phyloP scores from a whole-genome alignment of 148 eudicot species.

The Persicaria tinctoria region DNA sequence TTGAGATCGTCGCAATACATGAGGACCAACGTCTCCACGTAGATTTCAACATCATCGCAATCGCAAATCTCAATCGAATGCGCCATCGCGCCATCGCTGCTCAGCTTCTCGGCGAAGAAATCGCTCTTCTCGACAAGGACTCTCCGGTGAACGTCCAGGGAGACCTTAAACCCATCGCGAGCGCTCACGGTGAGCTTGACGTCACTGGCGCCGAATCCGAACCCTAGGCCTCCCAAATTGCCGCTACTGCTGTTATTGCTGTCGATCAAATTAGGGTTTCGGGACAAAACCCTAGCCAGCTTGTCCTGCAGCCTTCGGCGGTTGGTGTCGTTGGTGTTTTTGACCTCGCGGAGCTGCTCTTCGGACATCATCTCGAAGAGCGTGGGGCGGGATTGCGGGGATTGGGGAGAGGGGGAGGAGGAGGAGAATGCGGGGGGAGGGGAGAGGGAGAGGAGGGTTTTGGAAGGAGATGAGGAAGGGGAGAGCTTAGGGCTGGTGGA shows the following conservation, averaged over 20 bases:
- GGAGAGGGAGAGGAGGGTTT: slow-evolving; percentile 24
- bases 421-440: slow-evolving; percentile 34
- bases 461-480: slow-evolving; percentile 12
- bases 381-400: slow-evolving; percentile 43
- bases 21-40: slow-evolving; percentile 68
- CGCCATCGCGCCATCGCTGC: slow-evolving; percentile 26
- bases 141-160: slow-evolving; percentile 64
- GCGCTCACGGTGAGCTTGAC: slow-evolving; percentile 66
- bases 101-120: slow-evolving; percentile 65
- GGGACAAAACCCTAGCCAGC: slow-evolving; percentile 40
- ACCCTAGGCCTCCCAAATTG: slow-evolving; percentile 36
- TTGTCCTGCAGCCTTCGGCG: slow-evolving; percentile 39
- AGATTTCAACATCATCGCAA: slow-evolving; percentile 85
- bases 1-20: slow-evolving; percentile 74
- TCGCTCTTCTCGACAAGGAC: slow-evolving; percentile 59
- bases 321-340: slow-evolving; percentile 26
- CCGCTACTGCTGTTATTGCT: slow-evolving; percentile 13
- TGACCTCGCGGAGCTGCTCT: slow-evolving; percentile 52
- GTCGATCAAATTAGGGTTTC: slow-evolving; percentile 28
- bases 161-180: slow-evolving; percentile 57
- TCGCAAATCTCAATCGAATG: slow-evolving; percentile 88
- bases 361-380: slow-evolving; percentile 82
- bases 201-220: slow-evolving; percentile 48
- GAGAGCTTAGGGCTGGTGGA: slow-evolving; percentile 1
- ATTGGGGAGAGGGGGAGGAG: slow-evolving; percentile 8